A percentile compares a stretch with the other conserved stretches of the same genome.
Evolutionary conservation across 1,139 yeast genomes (phyloP).

Genomic region (Geotrichum phurueaensis): DNA sequence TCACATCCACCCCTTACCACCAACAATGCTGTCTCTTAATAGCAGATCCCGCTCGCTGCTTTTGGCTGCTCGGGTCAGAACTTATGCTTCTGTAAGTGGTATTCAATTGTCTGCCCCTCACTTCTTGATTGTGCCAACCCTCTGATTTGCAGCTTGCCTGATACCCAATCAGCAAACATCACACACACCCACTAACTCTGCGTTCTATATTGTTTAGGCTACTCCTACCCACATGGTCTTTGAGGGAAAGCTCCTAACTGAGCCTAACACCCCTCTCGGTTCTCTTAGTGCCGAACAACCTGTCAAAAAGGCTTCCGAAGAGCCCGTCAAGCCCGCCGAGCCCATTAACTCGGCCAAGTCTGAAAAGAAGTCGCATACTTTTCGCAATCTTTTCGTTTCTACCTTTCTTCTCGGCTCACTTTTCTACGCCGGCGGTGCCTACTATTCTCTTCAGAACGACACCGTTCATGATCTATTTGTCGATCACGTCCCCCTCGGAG

Average conservation of each 20-base stretch:
- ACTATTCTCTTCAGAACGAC: conserved; percentile 36
- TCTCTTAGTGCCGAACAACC: background rate
- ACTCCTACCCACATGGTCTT: conserved; percentile 14
- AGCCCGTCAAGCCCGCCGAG: background rate
- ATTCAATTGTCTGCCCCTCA: background rate
- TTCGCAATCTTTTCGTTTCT: conserved; percentile 32
- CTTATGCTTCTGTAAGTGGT: conserved; percentile 1
- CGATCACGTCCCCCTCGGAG: conserved; percentile 57
- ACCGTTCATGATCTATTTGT: conserved; percentile 43
- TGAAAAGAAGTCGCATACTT: conserved; percentile 27
- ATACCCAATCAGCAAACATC: background rate
- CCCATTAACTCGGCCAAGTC: background rate
- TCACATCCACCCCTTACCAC: background rate
- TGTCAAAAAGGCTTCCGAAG: background rate
- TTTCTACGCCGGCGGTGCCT: conserved; percentile 37
- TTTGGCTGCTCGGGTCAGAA: background rate
- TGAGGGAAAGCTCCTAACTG: conserved; percentile 15
- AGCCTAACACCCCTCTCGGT: background rate
- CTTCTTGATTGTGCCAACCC: background rate
- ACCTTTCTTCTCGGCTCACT: conserved; percentile 27
- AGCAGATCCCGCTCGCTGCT: background rate
- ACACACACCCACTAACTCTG: background rate
- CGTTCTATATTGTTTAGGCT: background rate
- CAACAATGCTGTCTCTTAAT: conserved; percentile 1
- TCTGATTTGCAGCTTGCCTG: background rate